Evolutionary conservation across 345 rosid genomes (phyloP).

Genomic region (Camelina hispida): DNA sequence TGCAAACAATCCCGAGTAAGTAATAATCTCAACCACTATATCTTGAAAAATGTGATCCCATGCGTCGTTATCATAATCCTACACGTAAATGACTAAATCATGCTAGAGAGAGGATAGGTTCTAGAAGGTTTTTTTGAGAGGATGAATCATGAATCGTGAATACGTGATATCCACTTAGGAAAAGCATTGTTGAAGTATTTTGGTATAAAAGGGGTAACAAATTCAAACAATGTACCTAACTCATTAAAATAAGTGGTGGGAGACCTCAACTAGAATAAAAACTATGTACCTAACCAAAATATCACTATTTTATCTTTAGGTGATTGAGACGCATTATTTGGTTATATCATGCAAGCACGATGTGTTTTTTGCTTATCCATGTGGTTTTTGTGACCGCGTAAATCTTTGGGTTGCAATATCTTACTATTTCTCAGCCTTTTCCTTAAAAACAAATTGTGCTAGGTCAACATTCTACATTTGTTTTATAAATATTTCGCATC

Average conservation of each 20-base stretch:
- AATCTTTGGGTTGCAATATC: conserved; percentile 36
- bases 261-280: conserved; percentile 37
- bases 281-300: conserved; percentile 31
- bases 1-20: conserved; percentile 61
- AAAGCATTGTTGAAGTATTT: conserved; percentile 11
- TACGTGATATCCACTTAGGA: conserved; percentile 42
- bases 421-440: background rate
- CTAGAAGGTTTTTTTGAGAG: conserved; percentile 33
- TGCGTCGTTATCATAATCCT: background rate
- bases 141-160: conserved; percentile 10
- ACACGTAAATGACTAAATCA: conserved; percentile 13
- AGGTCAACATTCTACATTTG: conserved; percentile 18
- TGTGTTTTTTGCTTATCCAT: conserved; percentile 27
- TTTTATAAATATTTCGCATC: conserved; percentile 4
- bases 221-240: conserved; percentile 29
- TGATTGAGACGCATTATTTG: conserved; percentile 42
- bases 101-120: background rate
- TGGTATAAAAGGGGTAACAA: conserved; percentile 2
- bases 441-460: background rate
- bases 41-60: conserved; percentile 29
- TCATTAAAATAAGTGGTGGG: conserved; percentile 33
- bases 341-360: conserved; percentile 44
- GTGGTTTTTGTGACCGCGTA: conserved; percentile 42
- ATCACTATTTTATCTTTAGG: conserved; percentile 17
- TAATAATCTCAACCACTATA: conserved; percentile 31